Base-by-base conservation (phyloP, 805 yeast species). In the Cyberlindnera suaveolens region DNA sequence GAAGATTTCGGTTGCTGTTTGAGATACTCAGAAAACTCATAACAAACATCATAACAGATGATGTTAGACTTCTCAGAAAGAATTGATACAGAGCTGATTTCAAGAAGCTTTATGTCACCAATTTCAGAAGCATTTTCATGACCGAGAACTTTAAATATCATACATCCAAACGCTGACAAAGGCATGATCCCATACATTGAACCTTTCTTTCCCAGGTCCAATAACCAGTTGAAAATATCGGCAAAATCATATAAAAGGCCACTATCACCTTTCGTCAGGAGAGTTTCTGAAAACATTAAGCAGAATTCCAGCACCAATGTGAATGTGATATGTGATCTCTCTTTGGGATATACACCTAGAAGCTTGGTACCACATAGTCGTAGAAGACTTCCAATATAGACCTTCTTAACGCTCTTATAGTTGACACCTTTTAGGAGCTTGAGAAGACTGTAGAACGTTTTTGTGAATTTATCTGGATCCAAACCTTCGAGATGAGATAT, bases 171-270 rank as follows among this genome's bases (percentile, higher is more conserved):
- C 18, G 58, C 61, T 2, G 52, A 19, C 3, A 54, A 49, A 1
- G 75, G 63, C 2, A 19, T 17, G 18, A 64, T 68, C 1, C 78
- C 71, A 39, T 63, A 52, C 13, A 79, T 58, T 38, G 74, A 57
- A 3, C 58, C 52, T 29, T 68, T 74, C 1, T 63, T 60, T 4
- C 68, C 67, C 38, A 78, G 61, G 15, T 60, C 51, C 3, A 65
- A 34, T 8, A 78, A 46, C 71, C 77, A 80, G 1, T 62, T 56
- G 33, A 68, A 62, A 16, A 80, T 67, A 49, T 79, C 84, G 31
- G 52, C 54, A 36, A 71, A 68, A 39, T 77, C 82, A 3, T 64
- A 64, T 16, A 56, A 48, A 7, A 74, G 52, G 2, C 53, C 54
- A 1, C 49, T 54, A 8, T 57, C 52, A 0, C 38, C 30, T 5